Conservation (phyloP, 768 basidiomycete genomes). For the Trametes maxima region DNA sequence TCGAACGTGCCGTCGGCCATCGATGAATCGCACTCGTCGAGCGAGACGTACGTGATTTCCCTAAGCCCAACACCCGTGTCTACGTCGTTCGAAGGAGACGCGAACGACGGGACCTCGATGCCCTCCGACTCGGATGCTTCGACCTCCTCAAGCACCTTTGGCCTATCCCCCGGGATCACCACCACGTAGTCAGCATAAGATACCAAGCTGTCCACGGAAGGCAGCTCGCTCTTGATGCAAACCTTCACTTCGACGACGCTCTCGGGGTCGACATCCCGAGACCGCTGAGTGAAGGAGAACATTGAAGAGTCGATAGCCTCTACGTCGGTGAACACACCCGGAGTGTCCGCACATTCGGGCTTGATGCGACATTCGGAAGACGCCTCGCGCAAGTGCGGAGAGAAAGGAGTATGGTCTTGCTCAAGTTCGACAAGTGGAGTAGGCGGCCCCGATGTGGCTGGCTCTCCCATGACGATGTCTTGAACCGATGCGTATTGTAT, state of each 20-base stretch:
- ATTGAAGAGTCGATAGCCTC: background rate
- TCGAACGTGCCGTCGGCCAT: too few species aligned
- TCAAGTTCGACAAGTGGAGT: background rate
- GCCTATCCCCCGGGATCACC: background rate
- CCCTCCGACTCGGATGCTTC: background rate
- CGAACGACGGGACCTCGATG: background rate
- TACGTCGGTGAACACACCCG: background rate
- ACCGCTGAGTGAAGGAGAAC: background rate
- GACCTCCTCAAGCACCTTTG: background rate
- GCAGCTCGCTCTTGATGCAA: background rate
- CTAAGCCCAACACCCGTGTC: too few species aligned
- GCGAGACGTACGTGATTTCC: too few species aligned
- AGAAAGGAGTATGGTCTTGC: background rate
- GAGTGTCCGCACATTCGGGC: background rate
- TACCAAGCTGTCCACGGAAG: background rate
- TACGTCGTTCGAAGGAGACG: too few species aligned
- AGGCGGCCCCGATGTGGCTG: too few species aligned
- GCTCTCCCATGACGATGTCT: background rate
- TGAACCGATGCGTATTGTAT: too few species aligned
- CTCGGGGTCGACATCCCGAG: slow-evolving; percentile 2
- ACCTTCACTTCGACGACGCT: background rate
- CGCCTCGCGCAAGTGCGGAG: background rate
- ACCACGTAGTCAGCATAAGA: background rate
- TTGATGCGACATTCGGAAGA: background rate
- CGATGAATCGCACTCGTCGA: too few species aligned